phyloP scores from a whole-genome alignment of 2,329 filamentous ascomycete species.

The Ophiosphaerella narmari region DNA sequence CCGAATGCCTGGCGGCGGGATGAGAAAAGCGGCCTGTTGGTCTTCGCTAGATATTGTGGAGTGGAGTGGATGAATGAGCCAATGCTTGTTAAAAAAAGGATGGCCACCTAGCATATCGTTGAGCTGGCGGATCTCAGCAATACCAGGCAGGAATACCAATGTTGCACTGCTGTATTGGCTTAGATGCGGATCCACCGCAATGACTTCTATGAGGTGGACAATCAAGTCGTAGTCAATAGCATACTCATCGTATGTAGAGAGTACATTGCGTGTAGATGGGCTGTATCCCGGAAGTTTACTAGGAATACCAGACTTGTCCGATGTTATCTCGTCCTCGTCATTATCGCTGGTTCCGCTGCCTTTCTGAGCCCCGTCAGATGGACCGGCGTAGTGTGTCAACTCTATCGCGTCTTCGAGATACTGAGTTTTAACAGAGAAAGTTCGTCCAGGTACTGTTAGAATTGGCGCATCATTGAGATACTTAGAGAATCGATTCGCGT shows the following conservation, averaged over 20 bases:
- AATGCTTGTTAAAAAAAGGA: slow-evolving; percentile 73
- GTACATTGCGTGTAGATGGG: slow-evolving; percentile 71
- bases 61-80: slow-evolving; percentile 88
- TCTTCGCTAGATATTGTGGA: slow-evolving; percentile 96
- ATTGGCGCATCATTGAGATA: slow-evolving; percentile 87
- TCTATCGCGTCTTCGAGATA: slow-evolving; percentile 95
- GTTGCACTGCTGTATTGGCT: slow-evolving; percentile 82
- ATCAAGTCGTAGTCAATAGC: slow-evolving; percentile 89
- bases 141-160: slow-evolving; percentile 91
- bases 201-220: slow-evolving; percentile 74
- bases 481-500: slow-evolving; percentile 86
- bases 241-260: slow-evolving; percentile 85
- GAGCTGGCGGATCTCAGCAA: slow-evolving; percentile 86
- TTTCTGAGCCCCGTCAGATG: slow-evolving; percentile 54
- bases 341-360: slow-evolving; percentile 53
- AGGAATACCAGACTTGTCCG: slow-evolving; percentile 62
- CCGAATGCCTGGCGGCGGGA: slow-evolving; percentile 78
- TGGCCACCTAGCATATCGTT: slow-evolving; percentile 84
- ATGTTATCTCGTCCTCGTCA: slow-evolving; percentile 52
- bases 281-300: slow-evolving; percentile 76
- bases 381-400: slow-evolving; percentile 70
- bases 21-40: slow-evolving; percentile 87
- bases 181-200: slow-evolving; percentile 72
- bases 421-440: slow-evolving; percentile 85
- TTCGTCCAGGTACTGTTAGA: slow-evolving; percentile 87